Percentiles rank a stretch among this genome's conserved stretches.
phyloP scores from a whole-genome alignment of 176 grass and related monocot species.

The Oryza meridionalis region DNA sequence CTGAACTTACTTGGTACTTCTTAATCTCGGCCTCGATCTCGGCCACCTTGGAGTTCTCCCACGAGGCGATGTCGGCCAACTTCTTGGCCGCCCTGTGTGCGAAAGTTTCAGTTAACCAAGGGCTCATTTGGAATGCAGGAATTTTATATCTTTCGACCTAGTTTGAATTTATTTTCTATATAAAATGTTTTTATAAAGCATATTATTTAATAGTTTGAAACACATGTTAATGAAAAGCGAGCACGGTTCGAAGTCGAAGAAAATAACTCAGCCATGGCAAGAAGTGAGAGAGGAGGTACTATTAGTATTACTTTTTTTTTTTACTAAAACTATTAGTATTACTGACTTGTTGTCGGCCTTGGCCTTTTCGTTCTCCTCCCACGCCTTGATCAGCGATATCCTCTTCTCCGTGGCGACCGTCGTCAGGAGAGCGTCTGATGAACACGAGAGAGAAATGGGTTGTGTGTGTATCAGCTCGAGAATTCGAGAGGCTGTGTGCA shows the following conservation, averaged over 20 bases:
- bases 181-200: no score
- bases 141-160: background rate
- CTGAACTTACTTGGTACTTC: conserved; percentile 55
- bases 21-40: conserved; percentile 64
- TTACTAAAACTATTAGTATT: no score
- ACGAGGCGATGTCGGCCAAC: conserved; percentile 48
- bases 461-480: background rate
- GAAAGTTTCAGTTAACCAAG: background rate
- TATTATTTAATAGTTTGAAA: no score
- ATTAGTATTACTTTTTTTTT: conserved; percentile 30
- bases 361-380: conserved; percentile 82
- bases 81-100: conserved; percentile 57
- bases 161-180: no score
- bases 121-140: background rate
- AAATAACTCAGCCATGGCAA: no score
- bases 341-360: conserved; percentile 62
- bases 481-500: background rate
- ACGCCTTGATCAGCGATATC: conserved; percentile 63
- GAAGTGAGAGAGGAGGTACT: background rate
- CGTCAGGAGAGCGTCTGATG: conserved; percentile 45
- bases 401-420: conserved; percentile 55
- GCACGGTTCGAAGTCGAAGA: no score
- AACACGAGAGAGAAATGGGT: background rate
- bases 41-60: conserved; percentile 76
- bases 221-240: no score